phyloP scores from a whole-genome alignment of 345 rosid species.

The Linum tenue region DNA sequence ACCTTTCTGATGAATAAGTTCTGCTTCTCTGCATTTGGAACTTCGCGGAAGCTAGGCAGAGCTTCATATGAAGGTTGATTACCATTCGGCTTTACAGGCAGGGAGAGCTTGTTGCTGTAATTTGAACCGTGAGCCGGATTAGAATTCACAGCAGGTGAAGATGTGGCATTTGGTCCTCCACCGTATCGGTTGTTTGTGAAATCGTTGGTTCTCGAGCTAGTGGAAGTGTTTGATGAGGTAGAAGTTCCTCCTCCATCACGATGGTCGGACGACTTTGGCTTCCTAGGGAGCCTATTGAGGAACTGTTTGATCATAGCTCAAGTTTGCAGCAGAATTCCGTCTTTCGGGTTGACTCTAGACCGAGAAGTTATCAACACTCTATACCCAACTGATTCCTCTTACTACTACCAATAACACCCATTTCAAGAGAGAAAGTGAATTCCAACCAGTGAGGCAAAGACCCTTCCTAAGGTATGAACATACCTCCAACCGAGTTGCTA shows the following conservation, averaged over 20 bases:
- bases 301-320: slow-evolving; percentile 6
- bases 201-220: neutral
- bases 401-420: neutral
- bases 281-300: slow-evolving; percentile 5
- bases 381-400: neutral
- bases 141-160: neutral
- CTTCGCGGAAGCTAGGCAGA: slow-evolving; percentile 7
- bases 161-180: neutral
- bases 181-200: neutral
- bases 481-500: neutral
- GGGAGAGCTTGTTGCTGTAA: neutral
- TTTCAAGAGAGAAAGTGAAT: neutral
- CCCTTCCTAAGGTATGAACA: neutral
- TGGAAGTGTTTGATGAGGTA: slow-evolving; percentile 1
- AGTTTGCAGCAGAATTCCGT: neutral
- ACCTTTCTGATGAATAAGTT: slow-evolving; percentile 1
- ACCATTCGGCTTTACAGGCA: slow-evolving; percentile 1
- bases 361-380: neutral
- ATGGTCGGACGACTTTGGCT: slow-evolving; percentile 5
- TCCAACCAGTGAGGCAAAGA: neutral
- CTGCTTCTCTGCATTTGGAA: slow-evolving; percentile 7
- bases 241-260: slow-evolving; percentile 3
- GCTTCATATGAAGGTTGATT: slow-evolving; percentile 4
- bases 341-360: neutral
- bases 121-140: neutral